phyloP scores from a whole-genome alignment of 139 green algal genomes.

The Raphidocelis subcapitata region DNA sequence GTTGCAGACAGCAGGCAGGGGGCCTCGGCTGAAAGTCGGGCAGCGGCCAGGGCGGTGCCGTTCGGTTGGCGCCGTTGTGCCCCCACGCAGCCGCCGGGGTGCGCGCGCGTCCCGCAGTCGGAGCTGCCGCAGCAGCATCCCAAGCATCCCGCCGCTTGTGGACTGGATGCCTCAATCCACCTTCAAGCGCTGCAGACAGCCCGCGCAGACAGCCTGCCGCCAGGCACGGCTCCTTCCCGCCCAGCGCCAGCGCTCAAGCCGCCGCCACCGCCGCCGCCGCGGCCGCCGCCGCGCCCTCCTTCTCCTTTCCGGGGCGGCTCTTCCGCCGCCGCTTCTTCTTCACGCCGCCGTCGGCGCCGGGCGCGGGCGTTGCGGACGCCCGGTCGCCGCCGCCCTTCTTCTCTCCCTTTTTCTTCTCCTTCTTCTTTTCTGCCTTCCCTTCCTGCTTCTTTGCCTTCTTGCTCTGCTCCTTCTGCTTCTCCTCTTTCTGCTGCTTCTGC shows the following conservation, averaged over 20 bases:
- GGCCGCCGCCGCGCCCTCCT: constrained; percentile 1
- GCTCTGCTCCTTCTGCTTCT: neutral
- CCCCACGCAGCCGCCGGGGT: no score
- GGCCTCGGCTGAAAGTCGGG: no score
- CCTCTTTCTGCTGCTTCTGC: neutral
- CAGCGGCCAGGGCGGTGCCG: no score
- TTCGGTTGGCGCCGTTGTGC: no score
- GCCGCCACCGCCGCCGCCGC: neutral
- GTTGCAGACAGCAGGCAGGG: no score
- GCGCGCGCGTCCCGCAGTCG: no score
- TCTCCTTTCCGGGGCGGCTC: neutral
- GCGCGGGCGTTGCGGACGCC: neutral
- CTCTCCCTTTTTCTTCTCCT: neutral
- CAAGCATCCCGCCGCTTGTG: no score
- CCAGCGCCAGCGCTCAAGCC: neutral
- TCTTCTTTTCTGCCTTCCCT: neutral
- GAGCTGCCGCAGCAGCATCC: no score
- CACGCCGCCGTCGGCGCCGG: neutral
- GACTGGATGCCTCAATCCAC: no score
- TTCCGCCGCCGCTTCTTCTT: neutral
- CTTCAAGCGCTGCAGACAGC: no score
- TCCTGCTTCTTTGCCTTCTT: constrained; percentile 7
- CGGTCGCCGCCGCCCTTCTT: neutral
- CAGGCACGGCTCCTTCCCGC: no score
- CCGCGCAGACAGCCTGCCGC: no score